Evolutionary conservation across 306 rosid genomes (phyloP).

Genomic region (Prosopis cineraria): DNA sequence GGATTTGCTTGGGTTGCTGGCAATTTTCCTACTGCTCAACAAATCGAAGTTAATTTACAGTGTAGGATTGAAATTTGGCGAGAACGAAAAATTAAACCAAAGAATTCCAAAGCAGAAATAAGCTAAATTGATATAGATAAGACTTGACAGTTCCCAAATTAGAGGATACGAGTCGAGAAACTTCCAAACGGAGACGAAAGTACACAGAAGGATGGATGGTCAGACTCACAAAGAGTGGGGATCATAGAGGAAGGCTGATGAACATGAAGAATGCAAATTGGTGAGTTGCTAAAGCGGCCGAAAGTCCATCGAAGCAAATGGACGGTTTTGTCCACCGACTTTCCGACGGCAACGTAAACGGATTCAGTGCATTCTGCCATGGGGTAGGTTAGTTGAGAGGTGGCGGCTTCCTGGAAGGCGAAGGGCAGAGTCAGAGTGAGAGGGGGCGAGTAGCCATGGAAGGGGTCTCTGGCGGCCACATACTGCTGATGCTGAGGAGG

Average conservation of each 20-base stretch:
- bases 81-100: not conserved
- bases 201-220: not conserved
- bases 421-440: slow-evolving; percentile 22
- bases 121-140: slow-evolving; percentile 1
- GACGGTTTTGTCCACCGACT: slow-evolving; percentile 53
- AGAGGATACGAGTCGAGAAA: not conserved
- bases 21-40: slow-evolving; percentile 81
- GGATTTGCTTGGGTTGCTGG: slow-evolving; percentile 72
- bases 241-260: slow-evolving; percentile 70
- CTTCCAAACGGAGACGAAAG: not conserved
- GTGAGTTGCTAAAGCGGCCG: slow-evolving; percentile 42
- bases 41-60: slow-evolving; percentile 30
- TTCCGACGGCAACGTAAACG: slow-evolving; percentile 74
- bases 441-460: slow-evolving; percentile 46
- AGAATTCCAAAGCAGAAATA: not conserved
- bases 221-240: slow-evolving; percentile 73
- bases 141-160: not conserved
- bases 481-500: slow-evolving; percentile 34
- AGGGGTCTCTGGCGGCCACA: slow-evolving; percentile 21
- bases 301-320: slow-evolving; percentile 72
- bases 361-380: slow-evolving; percentile 41
- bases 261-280: slow-evolving; percentile 65
- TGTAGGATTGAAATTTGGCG: not conserved
- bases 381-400: slow-evolving; percentile 38
- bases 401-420: slow-evolving; percentile 30